Percentiles rank a stretch among this genome's conserved stretches.
phyloP scores from a whole-genome alignment of 2,329 filamentous ascomycete species.

The Aureobasidium melanogenum region DNA sequence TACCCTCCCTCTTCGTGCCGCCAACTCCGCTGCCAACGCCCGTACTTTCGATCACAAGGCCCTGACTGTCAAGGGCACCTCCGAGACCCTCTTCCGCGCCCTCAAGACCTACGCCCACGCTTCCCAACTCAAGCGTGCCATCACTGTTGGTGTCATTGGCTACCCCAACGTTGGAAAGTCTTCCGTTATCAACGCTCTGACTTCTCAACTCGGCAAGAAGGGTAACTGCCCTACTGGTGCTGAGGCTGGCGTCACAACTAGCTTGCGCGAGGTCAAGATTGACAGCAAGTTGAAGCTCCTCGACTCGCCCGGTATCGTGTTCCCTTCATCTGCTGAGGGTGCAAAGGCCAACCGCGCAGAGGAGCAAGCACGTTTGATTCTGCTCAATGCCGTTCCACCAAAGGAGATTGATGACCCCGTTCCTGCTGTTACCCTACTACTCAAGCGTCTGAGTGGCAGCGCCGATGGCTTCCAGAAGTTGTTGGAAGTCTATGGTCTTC shows the following conservation, averaged over 20 bases:
- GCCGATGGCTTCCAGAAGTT: constrained; percentile 70
- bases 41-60: constrained; percentile 89
- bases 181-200: constrained; percentile 89
- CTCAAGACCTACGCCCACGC: constrained; percentile 80
- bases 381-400: constrained; percentile 85
- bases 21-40: constrained; percentile 71
- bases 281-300: constrained; percentile 90
- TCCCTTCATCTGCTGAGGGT: constrained; percentile 55
- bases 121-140: constrained; percentile 77
- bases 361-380: constrained; percentile 70
- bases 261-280: constrained; percentile 81
- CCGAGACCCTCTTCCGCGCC: constrained; percentile 74
- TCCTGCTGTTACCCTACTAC: constrained; percentile 74
- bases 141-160: constrained; percentile 87
- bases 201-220: constrained; percentile 63
- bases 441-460: constrained; percentile 67
- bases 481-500: constrained; percentile 73
- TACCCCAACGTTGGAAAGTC: constrained; percentile 97
- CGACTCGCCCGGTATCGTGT: constrained; percentile 90
- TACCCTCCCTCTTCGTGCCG: constrained; percentile 79
- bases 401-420: constrained; percentile 91
- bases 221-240: constrained; percentile 76
- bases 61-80: constrained; percentile 77
- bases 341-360: constrained; percentile 40
- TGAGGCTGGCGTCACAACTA: constrained; percentile 86